These are phyloP conservation scores for Podila verticillata DNA, from an alignment of 192 early-diverging fungal genomes.

Conservation along the genomic window DNA sequence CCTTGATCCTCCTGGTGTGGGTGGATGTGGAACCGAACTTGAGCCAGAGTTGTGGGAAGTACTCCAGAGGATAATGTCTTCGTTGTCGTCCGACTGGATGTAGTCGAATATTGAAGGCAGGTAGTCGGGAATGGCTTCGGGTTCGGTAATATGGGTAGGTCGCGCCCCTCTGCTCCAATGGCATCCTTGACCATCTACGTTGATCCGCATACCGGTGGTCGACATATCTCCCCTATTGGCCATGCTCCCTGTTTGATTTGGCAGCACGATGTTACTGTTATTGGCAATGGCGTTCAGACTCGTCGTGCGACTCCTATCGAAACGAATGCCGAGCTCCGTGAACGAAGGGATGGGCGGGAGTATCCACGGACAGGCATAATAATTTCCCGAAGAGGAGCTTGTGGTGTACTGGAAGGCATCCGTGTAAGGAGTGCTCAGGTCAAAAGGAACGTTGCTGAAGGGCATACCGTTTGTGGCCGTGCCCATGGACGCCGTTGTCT, in stretches of 20 bases:
- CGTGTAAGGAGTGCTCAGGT: not conserved
- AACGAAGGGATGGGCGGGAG: conserved; percentile 43
- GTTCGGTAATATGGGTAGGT: not conserved
- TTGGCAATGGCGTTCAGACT: not conserved
- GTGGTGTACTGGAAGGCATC: not conserved
- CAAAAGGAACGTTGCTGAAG: not conserved
- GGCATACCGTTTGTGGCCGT: not conserved
- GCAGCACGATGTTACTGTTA: not conserved
- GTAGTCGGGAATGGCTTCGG: conserved; percentile 16
- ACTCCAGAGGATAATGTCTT: conserved; percentile 44
- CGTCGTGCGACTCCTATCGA: conserved; percentile 14
- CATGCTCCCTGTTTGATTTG: not conserved
- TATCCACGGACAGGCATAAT: conserved; percentile 17
- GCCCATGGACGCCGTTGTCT: not conserved
- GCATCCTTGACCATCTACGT: not conserved
- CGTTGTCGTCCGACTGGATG: conserved; percentile 38
- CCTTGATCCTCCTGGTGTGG: not conserved
- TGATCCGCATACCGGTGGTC: not conserved
- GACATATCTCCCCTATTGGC: not conserved
- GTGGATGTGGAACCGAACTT: too few relatives aligned
- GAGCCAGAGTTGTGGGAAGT: not conserved
- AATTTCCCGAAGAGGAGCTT: not conserved
- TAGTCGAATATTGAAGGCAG: conserved; percentile 40
- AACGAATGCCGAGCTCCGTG: conserved; percentile 36
- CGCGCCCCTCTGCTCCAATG: not conserved